Base-by-base conservation (phyloP, 805 yeast genomes). In the Sugiyamaella boreocaroliniensis region DNA sequence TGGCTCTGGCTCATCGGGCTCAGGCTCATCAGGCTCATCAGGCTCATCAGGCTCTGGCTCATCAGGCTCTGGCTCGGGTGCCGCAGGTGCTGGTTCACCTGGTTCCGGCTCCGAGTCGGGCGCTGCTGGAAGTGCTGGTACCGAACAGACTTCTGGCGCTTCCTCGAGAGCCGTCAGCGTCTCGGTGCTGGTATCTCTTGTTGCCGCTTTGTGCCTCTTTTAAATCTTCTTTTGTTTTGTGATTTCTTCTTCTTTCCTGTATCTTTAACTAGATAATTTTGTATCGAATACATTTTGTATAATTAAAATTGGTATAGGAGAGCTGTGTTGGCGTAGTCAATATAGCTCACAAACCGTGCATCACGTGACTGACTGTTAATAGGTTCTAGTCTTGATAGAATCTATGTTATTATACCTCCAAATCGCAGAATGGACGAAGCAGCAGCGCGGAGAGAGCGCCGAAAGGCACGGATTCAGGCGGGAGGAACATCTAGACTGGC, bases 401-500 rank as follows among this genome's bases (percentile, higher is more conserved):
- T 29, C 32, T 22, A 32, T 14, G 37, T 32, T 10, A 32, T 32
- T 32, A 32, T 32, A 11, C n/a, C 5, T 32, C 12, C 37, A 32
- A 32, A 4, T 32, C 10, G 8, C 12, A 4, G 15, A 37, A 50
- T 50, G 53, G 53, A 50, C 49, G 49, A 22, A 22, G 26, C 49
- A 16, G 46, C 49, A 12, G 49, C 53, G 47, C 51, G 43, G 26
- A 42, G 62, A 44, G 70, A 64, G 53, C 50, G 66, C 40, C 64
- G 71, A 19, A 65, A 62, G 58, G 66, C 64, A n/a, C 56, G 64
- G 15, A 62, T 68, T 46, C 52, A 52, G 18, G 63, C 60, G n/a
- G 57, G 59, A 7, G 68, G 66, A 9, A 55, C 63, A 4, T 54
- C 52, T 48, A 55, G 71, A 9, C 58, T 67, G 40, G 64, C 66